Evolutionary conservation across 2,329 filamentous ascomycete genomes (phyloP).

Genomic region (Claviceps digitariae): DNA sequence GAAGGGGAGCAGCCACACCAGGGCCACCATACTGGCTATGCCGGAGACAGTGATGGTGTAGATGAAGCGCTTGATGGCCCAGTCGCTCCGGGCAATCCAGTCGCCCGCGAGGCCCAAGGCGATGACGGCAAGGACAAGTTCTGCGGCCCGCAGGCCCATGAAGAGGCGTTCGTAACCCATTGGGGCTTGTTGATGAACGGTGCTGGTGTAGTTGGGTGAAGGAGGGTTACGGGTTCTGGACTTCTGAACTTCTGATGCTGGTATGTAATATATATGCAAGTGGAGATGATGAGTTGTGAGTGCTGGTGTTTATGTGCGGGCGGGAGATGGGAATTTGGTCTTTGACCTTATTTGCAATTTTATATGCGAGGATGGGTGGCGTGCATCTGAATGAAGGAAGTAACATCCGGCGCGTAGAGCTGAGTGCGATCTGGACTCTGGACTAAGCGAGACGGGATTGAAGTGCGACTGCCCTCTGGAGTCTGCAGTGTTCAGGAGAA

Average conservation of each 20-base stretch:
- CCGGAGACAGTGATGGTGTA: slow-evolving; percentile 61
- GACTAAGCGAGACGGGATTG: neutral
- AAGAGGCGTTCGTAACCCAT: slow-evolving; percentile 29
- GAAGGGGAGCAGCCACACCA: slow-evolving; percentile 64
- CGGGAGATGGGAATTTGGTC: neutral
- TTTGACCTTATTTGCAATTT: neutral
- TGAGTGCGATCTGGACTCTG: neutral
- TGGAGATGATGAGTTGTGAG: neutral
- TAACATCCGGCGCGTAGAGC: neutral
- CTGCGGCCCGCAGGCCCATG: slow-evolving; percentile 24
- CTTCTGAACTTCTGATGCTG: too few species aligned
- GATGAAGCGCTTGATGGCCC: slow-evolving; percentile 52
- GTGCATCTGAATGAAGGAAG: neutral
- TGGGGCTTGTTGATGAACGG: neutral
- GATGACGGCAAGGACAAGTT: slow-evolving; percentile 59
- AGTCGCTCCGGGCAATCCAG: slow-evolving; percentile 44
- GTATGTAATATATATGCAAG: neutral
- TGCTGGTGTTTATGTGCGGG: neutral
- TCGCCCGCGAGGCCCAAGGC: slow-evolving; percentile 56
- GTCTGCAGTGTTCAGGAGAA: neutral
- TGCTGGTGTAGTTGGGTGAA: neutral
- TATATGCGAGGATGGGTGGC: neutral
- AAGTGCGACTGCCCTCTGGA: neutral
- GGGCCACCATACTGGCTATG: slow-evolving; percentile 51
- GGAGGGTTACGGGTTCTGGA: neutral